phyloP scores from a whole-genome alignment of 139 green algal species.

The Asterochloris sp. region DNA sequence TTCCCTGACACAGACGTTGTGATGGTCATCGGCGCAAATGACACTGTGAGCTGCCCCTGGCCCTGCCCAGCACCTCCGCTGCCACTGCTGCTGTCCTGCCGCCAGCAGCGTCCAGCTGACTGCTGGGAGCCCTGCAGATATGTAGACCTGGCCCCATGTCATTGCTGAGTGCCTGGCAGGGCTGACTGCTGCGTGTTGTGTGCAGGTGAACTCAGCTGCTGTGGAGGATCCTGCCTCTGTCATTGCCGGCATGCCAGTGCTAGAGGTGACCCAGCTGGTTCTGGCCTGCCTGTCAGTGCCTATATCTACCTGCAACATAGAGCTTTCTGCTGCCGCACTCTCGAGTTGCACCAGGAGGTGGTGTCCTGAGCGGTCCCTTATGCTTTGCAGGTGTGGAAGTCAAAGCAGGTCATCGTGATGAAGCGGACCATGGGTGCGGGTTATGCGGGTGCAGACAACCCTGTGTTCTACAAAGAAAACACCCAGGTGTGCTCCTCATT shows the following conservation, averaged over 20 bases:
- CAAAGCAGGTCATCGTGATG: constrained; percentile 79
- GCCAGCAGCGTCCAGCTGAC: too few relatives aligned
- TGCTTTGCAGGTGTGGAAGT: constrained; percentile 62
- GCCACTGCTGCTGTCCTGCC: neutral
- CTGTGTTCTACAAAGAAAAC: constrained; percentile 73
- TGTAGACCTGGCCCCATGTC: neutral
- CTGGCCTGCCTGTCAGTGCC: neutral
- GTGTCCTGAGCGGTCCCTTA: neutral
- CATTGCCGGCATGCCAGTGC: constrained; percentile 78
- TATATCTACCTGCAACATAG: neutral
- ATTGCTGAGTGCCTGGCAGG: neutral
- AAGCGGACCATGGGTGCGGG: constrained; percentile 85
- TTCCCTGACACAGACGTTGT: constrained; percentile 71
- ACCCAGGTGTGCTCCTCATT: neutral
- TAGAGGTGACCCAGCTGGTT: constrained; percentile 35
- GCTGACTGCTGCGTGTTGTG: neutral
- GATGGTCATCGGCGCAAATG: constrained; percentile 85
- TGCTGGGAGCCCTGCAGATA: too few relatives aligned
- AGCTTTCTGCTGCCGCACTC: neutral
- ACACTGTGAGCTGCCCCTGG: constrained; percentile 74
- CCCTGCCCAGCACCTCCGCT: constrained; percentile 8
- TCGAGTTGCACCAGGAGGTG: neutral
- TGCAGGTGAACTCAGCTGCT: constrained; percentile 74
- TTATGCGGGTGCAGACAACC: constrained; percentile 89
- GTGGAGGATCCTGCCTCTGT: constrained; percentile 80